Evolutionary conservation across 2,329 filamentous ascomycete genomes (phyloP).

Genomic region (Fonsecaea multimorphosa): DNA sequence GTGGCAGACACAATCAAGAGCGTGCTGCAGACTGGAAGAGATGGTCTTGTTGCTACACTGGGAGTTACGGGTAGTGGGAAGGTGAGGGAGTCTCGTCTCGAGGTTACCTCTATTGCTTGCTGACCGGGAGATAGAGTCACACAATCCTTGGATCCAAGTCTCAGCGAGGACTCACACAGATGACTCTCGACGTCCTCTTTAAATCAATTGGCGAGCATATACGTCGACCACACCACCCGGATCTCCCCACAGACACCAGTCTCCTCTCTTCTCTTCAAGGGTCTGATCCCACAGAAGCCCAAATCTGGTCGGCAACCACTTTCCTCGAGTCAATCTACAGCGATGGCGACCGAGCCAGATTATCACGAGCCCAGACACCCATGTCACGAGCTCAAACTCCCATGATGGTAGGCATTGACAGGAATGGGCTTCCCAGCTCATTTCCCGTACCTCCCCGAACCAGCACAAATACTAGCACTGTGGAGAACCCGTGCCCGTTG

Average conservation of each 20-base stretch:
- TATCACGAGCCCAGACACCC: constrained; percentile 71
- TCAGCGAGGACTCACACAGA: constrained; percentile 88
- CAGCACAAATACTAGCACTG: constrained; percentile 3
- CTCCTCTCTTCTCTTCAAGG: constrained; percentile 75
- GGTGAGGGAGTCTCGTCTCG: constrained; percentile 56
- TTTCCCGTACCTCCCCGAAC: constrained; percentile 29
- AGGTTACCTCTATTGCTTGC: background rate
- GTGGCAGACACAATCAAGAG: constrained; percentile 65
- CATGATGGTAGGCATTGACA: constrained; percentile 51
- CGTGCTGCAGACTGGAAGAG: constrained; percentile 81
- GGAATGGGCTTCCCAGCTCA: constrained; percentile 43
- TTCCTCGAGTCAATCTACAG: constrained; percentile 82
- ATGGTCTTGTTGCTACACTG: constrained; percentile 87
- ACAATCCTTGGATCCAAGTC: constrained; percentile 89
- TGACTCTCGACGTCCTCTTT: constrained; percentile 88
- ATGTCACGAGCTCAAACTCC: constrained; percentile 59
- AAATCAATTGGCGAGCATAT: constrained; percentile 76
- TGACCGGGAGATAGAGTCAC: constrained; percentile 70
- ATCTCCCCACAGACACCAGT: constrained; percentile 58
- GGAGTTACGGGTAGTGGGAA: constrained; percentile 97
- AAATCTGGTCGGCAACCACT: constrained; percentile 72
- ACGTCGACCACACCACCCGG: constrained; percentile 62
- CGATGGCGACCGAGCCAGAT: constrained; percentile 64
- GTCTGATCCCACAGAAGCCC: constrained; percentile 81
- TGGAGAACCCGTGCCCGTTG: background rate